phyloP scores from a whole-genome alignment of 2,329 filamentous ascomycete species.

The Beauveria bassiana region DNA sequence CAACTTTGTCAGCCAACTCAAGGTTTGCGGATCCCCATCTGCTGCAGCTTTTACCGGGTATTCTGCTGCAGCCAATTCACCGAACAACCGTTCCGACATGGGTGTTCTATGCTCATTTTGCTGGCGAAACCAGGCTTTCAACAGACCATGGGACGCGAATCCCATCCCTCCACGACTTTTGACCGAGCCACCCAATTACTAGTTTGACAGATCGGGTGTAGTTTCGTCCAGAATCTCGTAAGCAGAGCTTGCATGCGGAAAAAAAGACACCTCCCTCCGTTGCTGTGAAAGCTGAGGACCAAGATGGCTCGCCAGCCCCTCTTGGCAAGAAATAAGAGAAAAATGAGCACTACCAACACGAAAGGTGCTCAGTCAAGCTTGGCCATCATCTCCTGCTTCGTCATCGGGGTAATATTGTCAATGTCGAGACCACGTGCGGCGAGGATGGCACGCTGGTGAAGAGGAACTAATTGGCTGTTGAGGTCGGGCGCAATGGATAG shows the following conservation, averaged over 20 bases:
- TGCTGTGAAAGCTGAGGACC: not conserved
- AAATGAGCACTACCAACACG: not conserved
- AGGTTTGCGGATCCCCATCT: not conserved
- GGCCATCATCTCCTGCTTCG: constrained; percentile 95
- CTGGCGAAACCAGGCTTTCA: not conserved
- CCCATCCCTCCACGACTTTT: not conserved
- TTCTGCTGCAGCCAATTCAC: not conserved
- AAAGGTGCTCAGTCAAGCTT: constrained; percentile 73
- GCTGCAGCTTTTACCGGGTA: not conserved
- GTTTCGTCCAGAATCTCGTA: not conserved
- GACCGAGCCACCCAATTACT: not conserved
- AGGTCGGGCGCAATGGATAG: constrained; percentile 87
- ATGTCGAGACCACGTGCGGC: constrained; percentile 78
- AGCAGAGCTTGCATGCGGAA: not conserved
- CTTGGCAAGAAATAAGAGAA: constrained; percentile 7
- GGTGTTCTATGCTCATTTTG: not conserved
- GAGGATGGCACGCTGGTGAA: constrained; percentile 69
- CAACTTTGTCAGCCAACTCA: constrained; percentile 3
- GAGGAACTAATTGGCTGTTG: constrained; percentile 81
- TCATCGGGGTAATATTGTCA: constrained; percentile 84
- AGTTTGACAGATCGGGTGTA: not conserved
- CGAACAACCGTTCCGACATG: not conserved
- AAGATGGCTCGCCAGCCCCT: not conserved
- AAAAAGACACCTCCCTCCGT: not conserved
- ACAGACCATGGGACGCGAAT: not conserved